Evolutionary conservation across 1,284 basidiomycete genomes (phyloP).

Genomic region (Cystobasidiaceae sp.): DNA sequence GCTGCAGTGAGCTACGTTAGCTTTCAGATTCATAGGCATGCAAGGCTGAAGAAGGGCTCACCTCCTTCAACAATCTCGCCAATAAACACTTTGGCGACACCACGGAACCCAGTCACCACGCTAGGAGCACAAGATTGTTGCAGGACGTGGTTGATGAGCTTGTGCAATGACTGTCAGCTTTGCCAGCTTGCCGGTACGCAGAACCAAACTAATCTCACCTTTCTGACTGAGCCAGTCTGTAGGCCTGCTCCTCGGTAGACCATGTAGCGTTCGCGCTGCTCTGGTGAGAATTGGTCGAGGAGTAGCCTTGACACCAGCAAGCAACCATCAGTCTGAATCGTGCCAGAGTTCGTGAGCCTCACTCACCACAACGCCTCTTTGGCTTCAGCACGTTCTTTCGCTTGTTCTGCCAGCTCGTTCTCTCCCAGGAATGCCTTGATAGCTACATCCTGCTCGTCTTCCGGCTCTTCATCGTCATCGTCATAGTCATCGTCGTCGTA

Average conservation of each 20-base stretch:
- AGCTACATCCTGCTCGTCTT: slow-evolving; percentile 42
- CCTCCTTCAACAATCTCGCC: slow-evolving; percentile 78
- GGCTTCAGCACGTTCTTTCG: slow-evolving; percentile 42
- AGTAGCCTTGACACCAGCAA: slow-evolving; percentile 51
- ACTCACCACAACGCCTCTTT: slow-evolving; percentile 46
- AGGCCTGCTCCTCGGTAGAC: slow-evolving; percentile 76
- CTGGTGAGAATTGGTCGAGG: slow-evolving; percentile 76
- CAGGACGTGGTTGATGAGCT: slow-evolving; percentile 77
- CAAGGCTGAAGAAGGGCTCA: neutral
- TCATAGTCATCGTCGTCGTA: slow-evolving; percentile 23
- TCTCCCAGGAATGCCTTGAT: slow-evolving; percentile 41
- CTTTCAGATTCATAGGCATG: neutral
- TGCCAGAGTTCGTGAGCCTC: neutral
- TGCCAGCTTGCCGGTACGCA: neutral
- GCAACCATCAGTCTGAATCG: neutral
- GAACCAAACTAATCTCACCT: slow-evolving; percentile 51
- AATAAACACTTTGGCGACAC: slow-evolving; percentile 84
- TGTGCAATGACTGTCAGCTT: neutral
- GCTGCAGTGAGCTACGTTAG: slow-evolving; percentile 51
- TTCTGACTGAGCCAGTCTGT: slow-evolving; percentile 73
- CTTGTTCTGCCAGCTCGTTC: slow-evolving; percentile 37
- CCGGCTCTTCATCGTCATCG: slow-evolving; percentile 38
- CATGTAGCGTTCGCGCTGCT: slow-evolving; percentile 81
- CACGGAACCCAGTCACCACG: slow-evolving; percentile 79
- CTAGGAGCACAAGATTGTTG: slow-evolving; percentile 72